Evolutionary conservation across 2,329 filamentous ascomycete species (phyloP).

Genomic region (Colletotrichum euphorbiae): DNA sequence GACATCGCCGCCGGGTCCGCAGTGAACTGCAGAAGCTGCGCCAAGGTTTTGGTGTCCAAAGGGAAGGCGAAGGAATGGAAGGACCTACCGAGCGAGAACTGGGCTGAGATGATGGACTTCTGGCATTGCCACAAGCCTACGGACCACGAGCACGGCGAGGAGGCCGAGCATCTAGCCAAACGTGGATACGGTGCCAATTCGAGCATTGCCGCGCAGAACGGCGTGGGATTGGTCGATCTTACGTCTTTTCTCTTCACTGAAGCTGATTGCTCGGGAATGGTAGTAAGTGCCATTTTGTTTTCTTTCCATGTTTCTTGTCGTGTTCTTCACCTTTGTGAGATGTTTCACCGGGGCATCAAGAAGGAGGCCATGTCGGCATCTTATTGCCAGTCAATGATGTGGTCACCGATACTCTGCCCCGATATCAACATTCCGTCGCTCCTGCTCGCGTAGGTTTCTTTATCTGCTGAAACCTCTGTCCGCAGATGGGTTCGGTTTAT

Average conservation of each 20-base stretch:
- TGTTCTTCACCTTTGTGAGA: slow-evolving; percentile 13
- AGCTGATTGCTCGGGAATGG: slow-evolving; percentile 67
- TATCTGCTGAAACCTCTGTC: slow-evolving; percentile 30
- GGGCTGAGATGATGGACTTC: slow-evolving; percentile 99
- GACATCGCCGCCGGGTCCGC: slow-evolving; percentile 55
- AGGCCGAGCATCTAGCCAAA: slow-evolving; percentile 62
- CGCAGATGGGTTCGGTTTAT: slow-evolving; percentile 54
- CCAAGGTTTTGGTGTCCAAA: slow-evolving; percentile 50
- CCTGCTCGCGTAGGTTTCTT: slow-evolving; percentile 30
- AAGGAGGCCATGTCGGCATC: slow-evolving; percentile 68
- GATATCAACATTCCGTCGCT: slow-evolving; percentile 58
- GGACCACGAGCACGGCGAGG: slow-evolving; percentile 56
- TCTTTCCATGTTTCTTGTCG: slow-evolving; percentile 30
- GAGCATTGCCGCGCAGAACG: slow-evolving; percentile 72
- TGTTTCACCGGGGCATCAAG: slow-evolving; percentile 59
- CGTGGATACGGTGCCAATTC: slow-evolving; percentile 90
- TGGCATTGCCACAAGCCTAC: slow-evolving; percentile 99
- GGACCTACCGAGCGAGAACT: slow-evolving; percentile 94
- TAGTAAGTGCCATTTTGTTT: slow-evolving; percentile 49
- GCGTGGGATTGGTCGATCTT: slow-evolving; percentile 83
- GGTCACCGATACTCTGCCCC: slow-evolving; percentile 78
- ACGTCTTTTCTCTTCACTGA: slow-evolving; percentile 79
- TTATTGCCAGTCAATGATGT: slow-evolving; percentile 61
- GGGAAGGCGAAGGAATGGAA: slow-evolving; percentile 75
- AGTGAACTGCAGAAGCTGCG: slow-evolving; percentile 58